Percentiles rank a stretch among this genome's conserved stretches.
Evolutionary conservation across 768 basidiomycete species (phyloP).

Genomic region (Pleurotus ostreatus): DNA sequence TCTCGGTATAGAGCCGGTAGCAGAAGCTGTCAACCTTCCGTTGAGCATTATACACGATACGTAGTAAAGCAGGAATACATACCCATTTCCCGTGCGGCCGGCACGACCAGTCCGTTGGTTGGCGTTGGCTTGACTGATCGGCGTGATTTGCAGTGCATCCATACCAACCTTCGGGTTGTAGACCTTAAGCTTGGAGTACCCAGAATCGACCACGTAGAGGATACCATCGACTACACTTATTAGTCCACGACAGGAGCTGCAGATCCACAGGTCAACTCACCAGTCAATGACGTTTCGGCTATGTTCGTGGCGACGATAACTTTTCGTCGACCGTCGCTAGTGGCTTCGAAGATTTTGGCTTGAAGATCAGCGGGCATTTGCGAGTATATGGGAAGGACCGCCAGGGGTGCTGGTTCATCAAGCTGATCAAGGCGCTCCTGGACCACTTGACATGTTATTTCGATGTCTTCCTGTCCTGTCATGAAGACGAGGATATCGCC

Average conservation of each 20-base stretch:
- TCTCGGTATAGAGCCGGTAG: conserved; percentile 96
- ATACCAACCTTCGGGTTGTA: conserved; percentile 99
- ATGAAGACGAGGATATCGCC: conserved; percentile 98
- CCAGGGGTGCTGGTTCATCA: conserved; percentile 83
- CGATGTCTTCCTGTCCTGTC: conserved; percentile 99
- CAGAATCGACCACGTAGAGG: conserved; percentile 92
- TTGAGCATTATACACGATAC: background rate
- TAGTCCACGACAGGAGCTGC: conserved; percentile 12
- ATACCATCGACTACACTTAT: conserved; percentile 83
- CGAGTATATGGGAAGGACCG: conserved; percentile 97
- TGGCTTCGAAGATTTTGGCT: conserved; percentile 96
- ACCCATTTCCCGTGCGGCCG: conserved; percentile 95
- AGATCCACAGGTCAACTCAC: conserved; percentile 30
- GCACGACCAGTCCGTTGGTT: conserved; percentile 95
- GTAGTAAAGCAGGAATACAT: conserved; percentile 21
- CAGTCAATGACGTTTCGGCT: conserved; percentile 95
- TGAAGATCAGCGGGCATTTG: conserved; percentile 99
- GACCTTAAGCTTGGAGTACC: conserved; percentile 96
- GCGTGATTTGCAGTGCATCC: conserved; percentile 98
- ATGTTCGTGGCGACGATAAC: conserved; percentile 99
- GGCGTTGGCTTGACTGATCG: conserved; percentile 98
- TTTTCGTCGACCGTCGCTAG: conserved; percentile 89
- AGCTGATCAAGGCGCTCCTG: conserved; percentile 88
- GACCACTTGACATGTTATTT: conserved; percentile 92
- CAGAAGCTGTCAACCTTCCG: conserved; percentile 60